Percentiles rank a stretch among this genome's conserved stretches.
Conservation (phyloP, 768 basidiomycete genomes). For the Suillus fuscotomentosus region DNA sequence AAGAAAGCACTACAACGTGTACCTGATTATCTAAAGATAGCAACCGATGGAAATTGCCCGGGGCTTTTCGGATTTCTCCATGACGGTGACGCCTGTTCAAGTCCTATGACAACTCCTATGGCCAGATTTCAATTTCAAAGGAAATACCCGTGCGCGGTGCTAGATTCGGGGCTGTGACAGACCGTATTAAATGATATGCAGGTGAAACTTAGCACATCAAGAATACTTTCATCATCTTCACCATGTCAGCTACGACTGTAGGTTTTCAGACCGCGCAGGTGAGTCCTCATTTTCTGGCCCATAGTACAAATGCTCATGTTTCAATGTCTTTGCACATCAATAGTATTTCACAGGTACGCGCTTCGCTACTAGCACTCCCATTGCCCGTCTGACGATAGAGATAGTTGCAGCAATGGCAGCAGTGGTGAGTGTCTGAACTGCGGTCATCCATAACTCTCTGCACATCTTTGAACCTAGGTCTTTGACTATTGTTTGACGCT, state of each 20-base stretch:
- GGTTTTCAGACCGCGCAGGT: not conserved
- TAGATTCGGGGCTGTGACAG: not conserved
- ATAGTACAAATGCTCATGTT: not conserved
- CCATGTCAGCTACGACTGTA: not conserved
- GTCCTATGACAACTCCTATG: not conserved
- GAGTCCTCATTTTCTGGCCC: not conserved
- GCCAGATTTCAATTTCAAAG: not conserved
- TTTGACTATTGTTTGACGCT: conserved; percentile 6
- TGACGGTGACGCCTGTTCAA: too few species aligned
- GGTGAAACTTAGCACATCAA: not conserved
- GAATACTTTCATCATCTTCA: not conserved
- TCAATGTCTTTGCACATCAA: not conserved
- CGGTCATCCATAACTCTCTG: not conserved
- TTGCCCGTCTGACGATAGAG: not conserved
- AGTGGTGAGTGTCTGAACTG: not conserved
- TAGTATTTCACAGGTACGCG: not conserved
- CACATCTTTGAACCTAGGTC: not conserved
- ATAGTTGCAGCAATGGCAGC: not conserved
- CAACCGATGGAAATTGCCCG: too few species aligned
- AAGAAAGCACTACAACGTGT: too few species aligned
- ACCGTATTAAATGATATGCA: not conserved
- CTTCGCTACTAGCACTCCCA: not conserved
- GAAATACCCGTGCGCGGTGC: not conserved
- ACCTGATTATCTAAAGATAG: too few species aligned
- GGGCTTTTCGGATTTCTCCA: too few species aligned